These are phyloP conservation scores for Pseudopithomyces chartarum DNA, from an alignment of 2,329 filamentous ascomycete genomes.

Conservation along the genomic window DNA sequence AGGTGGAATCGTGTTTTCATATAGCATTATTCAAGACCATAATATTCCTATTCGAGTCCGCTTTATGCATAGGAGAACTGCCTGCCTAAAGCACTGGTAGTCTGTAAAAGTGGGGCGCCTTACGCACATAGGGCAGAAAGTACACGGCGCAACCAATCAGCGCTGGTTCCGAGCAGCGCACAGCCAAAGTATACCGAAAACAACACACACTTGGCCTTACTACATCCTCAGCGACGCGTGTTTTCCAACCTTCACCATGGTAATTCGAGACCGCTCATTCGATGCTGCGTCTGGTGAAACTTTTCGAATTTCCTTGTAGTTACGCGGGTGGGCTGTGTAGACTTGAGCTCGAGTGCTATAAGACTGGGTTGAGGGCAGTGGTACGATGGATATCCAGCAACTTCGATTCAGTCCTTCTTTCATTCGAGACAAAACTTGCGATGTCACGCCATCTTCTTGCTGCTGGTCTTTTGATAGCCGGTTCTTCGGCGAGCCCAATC, in stretches of 20 bases:
- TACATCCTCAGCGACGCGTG: not conserved
- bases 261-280: no score
- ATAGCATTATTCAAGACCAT: conserved; percentile 8
- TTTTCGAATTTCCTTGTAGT: no score
- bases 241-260: not conserved
- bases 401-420: not conserved
- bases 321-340: not conserved
- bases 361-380: not conserved
- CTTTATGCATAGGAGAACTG: no score
- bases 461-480: not conserved
- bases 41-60: not conserved
- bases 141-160: not conserved
- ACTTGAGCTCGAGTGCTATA: not conserved
- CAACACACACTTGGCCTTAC: not conserved
- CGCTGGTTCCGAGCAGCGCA: not conserved
- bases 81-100: no score
- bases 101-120: no score
- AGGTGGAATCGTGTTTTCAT: not conserved
- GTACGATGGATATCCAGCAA: not conserved
- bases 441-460: not conserved
- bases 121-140: not conserved
- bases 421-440: not conserved
- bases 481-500: not conserved
- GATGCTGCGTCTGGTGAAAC: no score
- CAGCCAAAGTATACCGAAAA: not conserved